phyloP scores from a whole-genome alignment of 805 yeast genomes.

The Wickerhamiella nectarea region DNA sequence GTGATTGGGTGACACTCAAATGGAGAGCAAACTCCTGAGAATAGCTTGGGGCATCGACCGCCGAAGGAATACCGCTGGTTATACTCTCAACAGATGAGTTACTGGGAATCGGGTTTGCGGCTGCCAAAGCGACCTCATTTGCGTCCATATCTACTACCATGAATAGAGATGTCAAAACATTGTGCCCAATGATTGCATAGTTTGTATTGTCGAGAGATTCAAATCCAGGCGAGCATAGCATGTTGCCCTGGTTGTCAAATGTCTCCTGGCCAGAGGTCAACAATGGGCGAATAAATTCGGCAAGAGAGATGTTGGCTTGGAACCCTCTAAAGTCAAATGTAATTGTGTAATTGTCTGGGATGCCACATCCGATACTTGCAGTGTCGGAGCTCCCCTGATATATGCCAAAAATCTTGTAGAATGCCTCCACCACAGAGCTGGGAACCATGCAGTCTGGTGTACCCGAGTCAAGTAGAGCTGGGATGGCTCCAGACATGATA shows the following conservation, averaged over 20 bases:
- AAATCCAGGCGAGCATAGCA: constrained; percentile 17
- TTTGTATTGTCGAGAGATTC: constrained; percentile 15
- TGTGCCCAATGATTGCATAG: constrained; percentile 45
- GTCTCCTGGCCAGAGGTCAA: constrained; percentile 11
- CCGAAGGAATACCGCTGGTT: constrained; percentile 19
- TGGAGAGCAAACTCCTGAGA: constrained; percentile 10
- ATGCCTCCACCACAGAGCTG: constrained; percentile 20
- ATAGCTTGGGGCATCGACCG: constrained; percentile 18
- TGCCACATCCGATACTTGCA: constrained; percentile 19
- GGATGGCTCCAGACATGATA: constrained; percentile 6
- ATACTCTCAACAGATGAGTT: constrained; percentile 16
- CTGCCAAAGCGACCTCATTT: constrained; percentile 43
- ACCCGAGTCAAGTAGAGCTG: constrained; percentile 36
- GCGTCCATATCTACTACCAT: constrained; percentile 54
- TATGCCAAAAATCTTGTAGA: constrained; percentile 10
- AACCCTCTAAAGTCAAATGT: constrained; percentile 36
- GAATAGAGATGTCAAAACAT: constrained; percentile 49
- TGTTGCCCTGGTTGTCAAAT: constrained; percentile 15
- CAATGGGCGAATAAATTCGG: constrained; percentile 16
- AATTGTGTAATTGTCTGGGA: constrained; percentile 20
- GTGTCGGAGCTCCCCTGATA: constrained; percentile 26
- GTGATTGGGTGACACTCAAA: not conserved
- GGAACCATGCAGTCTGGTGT: constrained; percentile 37
- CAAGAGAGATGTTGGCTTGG: constrained; percentile 33
- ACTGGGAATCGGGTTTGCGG: constrained; percentile 26